Evolutionary conservation across 2,329 filamentous ascomycete genomes (phyloP).

Genomic region (Phyllosticta ampelicida): DNA sequence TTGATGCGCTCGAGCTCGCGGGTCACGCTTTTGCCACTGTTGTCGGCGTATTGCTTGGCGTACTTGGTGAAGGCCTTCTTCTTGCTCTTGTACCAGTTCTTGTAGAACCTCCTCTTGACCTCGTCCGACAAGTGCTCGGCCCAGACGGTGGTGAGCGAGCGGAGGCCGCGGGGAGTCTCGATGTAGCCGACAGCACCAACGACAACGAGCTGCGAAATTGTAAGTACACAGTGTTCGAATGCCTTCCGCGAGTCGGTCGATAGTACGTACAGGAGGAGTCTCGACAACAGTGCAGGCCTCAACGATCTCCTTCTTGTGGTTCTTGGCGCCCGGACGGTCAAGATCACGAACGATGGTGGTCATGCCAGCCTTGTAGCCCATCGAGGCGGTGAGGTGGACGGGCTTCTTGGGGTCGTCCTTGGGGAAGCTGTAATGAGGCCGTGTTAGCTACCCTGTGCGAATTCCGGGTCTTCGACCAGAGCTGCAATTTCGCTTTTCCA

Average conservation of each 20-base stretch:
- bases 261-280: conserved; percentile 59
- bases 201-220: conserved; percentile 77
- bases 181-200: conserved; percentile 99
- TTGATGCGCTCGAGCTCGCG: conserved; percentile 99
- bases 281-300: conserved; percentile 33
- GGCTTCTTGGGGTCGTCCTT: conserved; percentile 99
- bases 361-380: conserved; percentile 99
- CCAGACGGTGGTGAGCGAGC: conserved; percentile 99
- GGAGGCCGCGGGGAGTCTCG: conserved; percentile 98
- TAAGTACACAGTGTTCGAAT: conserved; percentile 13
- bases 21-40: conserved; percentile 78
- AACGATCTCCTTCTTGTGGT: conserved; percentile 66
- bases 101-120: conserved; percentile 99
- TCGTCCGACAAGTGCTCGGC: conserved; percentile 98
- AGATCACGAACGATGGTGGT: conserved; percentile 98
- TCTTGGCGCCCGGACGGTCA: conserved; percentile 97
- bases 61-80: conserved; percentile 99
- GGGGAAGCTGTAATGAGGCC: conserved; percentile 61
- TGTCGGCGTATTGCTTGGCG: conserved; percentile 99
- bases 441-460: not conserved
- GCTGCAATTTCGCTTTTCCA: not conserved
- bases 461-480: not conserved
- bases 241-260: conserved; percentile 44
- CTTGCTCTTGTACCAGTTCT: conserved; percentile 99
- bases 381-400: conserved; percentile 92